Evolutionary conservation across 2,329 filamentous ascomycete genomes (phyloP).

Genomic region (Pestalotiopsis sp.): DNA sequence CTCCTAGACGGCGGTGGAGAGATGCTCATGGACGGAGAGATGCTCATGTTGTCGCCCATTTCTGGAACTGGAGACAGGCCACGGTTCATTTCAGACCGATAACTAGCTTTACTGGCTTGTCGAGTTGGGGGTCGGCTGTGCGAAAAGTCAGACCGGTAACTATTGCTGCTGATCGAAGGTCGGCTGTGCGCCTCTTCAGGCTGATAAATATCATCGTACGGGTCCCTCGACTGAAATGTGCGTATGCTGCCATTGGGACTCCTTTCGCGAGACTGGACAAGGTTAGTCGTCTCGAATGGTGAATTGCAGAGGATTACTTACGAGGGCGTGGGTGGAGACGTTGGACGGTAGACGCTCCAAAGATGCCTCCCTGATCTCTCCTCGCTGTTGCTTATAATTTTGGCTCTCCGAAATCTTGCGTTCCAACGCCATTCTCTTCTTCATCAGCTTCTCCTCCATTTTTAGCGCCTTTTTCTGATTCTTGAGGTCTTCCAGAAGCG

Average conservation of each 20-base stretch:
- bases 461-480: background rate
- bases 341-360: background rate
- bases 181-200: background rate
- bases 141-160: too few relatives aligned
- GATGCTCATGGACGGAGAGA: background rate
- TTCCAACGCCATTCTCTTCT: background rate
- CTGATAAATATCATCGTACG: background rate
- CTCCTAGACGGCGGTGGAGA: background rate
- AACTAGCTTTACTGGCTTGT: too few relatives aligned
- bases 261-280: background rate
- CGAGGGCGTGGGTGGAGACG: background rate
- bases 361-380: background rate
- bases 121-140: too few relatives aligned
- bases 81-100: too few relatives aligned
- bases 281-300: background rate
- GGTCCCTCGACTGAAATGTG: background rate
- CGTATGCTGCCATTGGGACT: background rate
- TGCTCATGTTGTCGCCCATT: too few relatives aligned
- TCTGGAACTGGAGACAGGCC: too few relatives aligned
- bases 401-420: background rate
- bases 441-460: background rate
- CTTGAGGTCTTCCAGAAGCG: background rate
- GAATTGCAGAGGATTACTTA: background rate
- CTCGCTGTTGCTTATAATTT: background rate
- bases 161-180: background rate